Percentiles rank a stretch among this genome's conserved stretches.
Conservation (phyloP, 2,329 filamentous ascomycete species). For the Trichophyton equinum region DNA sequence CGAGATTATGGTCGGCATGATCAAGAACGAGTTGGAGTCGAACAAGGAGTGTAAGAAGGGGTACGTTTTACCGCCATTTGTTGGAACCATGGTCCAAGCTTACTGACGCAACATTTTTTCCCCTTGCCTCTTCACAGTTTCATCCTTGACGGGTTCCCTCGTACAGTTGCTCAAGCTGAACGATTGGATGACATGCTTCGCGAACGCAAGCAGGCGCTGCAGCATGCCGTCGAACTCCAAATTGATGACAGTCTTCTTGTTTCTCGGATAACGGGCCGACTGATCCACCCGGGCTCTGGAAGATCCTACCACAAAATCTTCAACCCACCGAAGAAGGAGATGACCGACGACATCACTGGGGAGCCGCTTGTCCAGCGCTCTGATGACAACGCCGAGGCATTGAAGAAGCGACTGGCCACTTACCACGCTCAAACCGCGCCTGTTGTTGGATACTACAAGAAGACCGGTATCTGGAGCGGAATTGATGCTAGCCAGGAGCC, state of each 20-base stretch:
- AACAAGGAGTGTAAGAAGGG: conserved; percentile 95
- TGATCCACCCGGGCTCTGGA: conserved; percentile 90
- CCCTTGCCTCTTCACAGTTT: conserved; percentile 47
- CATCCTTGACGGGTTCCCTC: conserved; percentile 97
- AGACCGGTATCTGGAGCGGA: conserved; percentile 90
- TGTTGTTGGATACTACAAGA: conserved; percentile 92
- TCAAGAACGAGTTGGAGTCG: conserved; percentile 87
- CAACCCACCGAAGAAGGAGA: conserved; percentile 86
- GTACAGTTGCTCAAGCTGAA: conserved; percentile 89
- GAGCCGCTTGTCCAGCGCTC: conserved; percentile 93
- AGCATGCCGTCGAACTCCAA: conserved; percentile 91
- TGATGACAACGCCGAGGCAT: conserved; percentile 90
- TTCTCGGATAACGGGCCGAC: conserved; percentile 86
- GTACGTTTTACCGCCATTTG: conserved; percentile 39
- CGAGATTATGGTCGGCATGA: conserved; percentile 99
- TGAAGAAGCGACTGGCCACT: conserved; percentile 86
- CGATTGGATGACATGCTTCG: conserved; percentile 85
- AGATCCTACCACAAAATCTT: conserved; percentile 97
- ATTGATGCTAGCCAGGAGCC: conserved; percentile 95
- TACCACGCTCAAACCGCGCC: conserved; percentile 92
- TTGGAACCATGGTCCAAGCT: background rate
- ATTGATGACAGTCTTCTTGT: conserved; percentile 93
- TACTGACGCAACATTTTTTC: background rate
- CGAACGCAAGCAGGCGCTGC: conserved; percentile 65
- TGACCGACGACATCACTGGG: conserved; percentile 95